Evolutionary conservation across 305 asterid genomes (phyloP), one percentile per base, ranked within the genome.

Genomic region (Fraxinus angustifolia): DNA sequence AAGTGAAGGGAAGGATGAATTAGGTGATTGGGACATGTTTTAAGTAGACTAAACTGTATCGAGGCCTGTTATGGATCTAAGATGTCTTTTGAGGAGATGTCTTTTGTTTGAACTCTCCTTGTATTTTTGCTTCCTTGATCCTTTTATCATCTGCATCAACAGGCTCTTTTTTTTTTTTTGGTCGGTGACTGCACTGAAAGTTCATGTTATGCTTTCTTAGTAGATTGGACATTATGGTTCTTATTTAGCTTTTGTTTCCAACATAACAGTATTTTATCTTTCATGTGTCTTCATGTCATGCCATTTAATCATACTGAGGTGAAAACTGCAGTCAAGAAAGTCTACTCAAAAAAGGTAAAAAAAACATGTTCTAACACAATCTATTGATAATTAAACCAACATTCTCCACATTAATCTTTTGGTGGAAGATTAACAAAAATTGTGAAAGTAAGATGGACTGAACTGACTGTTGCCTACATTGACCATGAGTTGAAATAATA

Each of bases 311-410:
- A 77, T 84, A 80, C 86, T 79, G 85, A 87, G 84, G 71, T 79
- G 88, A 76, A 75, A 83, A 77, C 26, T 82, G 79, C 87, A 94
- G 98, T 89, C 98, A 65, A 89, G 94, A 83, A 91, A 87, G 83
- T 93, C 98, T 80, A 90, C 94, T 33, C 90, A 88, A 75, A 92
- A 91, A 83, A 94, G 97, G 98, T 94, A 90, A 79, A 73, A 23
- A 50, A 73, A 76, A 23, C 79, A 82, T 76, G 62, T 78, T 58
- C 68, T 45, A 26, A 72, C 33, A 40, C 77, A 77, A 60, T 62
- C 21, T 33, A 48, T 74, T 45, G 56, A 45, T 77, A 17, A 38
- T 10, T 65, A 38, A 77, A 48, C 70, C 60, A 77, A 56, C 77
- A 23, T 58, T 78, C 74, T 68, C 80, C 72, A 76, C 23, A 67